These are phyloP conservation scores for Catunica adiposa DNA, from an alignment of 2,329 filamentous ascomycete species.

Conservation along the genomic window DNA sequence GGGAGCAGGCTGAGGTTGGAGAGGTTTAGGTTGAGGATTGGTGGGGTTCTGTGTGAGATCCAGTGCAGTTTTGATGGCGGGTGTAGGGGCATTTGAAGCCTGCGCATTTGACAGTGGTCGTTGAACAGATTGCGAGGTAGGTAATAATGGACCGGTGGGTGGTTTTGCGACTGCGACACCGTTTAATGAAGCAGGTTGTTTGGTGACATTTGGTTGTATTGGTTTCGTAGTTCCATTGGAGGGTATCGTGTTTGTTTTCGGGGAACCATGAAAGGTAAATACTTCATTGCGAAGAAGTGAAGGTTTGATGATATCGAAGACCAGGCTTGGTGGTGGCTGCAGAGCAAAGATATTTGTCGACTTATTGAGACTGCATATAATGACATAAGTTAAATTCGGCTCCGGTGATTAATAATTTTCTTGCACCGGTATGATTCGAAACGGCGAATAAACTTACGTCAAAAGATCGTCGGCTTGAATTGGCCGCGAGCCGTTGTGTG, in stretches of 20 bases:
- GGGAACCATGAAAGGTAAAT: conserved; percentile 9
- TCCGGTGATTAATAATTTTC: background rate
- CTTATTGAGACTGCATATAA: conserved; percentile 9
- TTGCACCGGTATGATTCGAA: background rate
- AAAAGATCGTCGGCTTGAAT: conserved; percentile 14
- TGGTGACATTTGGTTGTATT: background rate
- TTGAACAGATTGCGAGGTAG: background rate
- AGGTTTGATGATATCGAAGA: conserved; percentile 11
- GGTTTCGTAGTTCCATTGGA: background rate
- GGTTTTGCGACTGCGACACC: background rate
- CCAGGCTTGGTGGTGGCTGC: conserved; percentile 12
- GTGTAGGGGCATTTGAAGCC: background rate
- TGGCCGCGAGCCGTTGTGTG: conserved; percentile 13
- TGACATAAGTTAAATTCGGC: background rate
- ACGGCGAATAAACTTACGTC: conserved; percentile 9
- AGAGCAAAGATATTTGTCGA: conserved; percentile 12
- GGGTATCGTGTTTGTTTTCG: background rate
- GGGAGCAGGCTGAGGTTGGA: background rate
- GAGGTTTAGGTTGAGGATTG: no score
- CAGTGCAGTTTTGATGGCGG: background rate
- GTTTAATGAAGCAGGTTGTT: background rate
- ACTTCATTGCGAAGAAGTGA: conserved; percentile 9
- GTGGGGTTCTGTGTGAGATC: no score
- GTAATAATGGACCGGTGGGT: background rate
- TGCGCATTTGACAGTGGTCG: background rate